Evolutionary conservation across 2,329 filamentous ascomycete genomes (phyloP).

Genomic region (Talaromyces islandicus): DNA sequence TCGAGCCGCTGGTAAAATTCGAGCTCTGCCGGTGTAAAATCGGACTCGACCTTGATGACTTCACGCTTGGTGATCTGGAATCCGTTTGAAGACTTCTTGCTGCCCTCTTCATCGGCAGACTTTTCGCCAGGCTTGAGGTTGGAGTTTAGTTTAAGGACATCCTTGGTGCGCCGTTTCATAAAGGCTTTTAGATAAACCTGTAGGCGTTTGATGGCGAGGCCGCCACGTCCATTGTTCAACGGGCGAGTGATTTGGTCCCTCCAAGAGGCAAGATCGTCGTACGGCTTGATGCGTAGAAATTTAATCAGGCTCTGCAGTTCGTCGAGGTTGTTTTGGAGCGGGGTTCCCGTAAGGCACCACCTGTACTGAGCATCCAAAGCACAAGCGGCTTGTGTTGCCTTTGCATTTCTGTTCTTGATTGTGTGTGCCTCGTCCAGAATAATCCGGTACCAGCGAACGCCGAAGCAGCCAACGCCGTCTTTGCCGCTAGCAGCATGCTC

Average conservation of each 20-base stretch:
- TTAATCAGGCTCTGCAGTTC: slow-evolving; percentile 90
- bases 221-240: slow-evolving; percentile 83
- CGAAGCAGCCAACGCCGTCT: slow-evolving; percentile 73
- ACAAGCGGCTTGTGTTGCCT: slow-evolving; percentile 87
- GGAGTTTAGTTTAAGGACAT: slow-evolving; percentile 84
- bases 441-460: slow-evolving; percentile 88
- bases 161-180: slow-evolving; percentile 98
- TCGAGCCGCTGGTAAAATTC: slow-evolving; percentile 82
- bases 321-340: slow-evolving; percentile 97
- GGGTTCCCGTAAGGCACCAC: slow-evolving; percentile 94
- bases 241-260: slow-evolving; percentile 85
- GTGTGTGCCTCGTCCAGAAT: slow-evolving; percentile 96
- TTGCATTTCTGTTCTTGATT: slow-evolving; percentile 97
- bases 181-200: slow-evolving; percentile 83
- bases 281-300: slow-evolving; percentile 88
- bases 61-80: slow-evolving; percentile 93
- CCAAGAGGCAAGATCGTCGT: slow-evolving; percentile 80
- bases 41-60: slow-evolving; percentile 70
- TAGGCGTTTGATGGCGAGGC: slow-evolving; percentile 79
- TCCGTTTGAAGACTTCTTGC: slow-evolving; percentile 50
- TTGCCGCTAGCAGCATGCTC: slow-evolving; percentile 62
- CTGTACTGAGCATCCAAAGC: slow-evolving; percentile 79
- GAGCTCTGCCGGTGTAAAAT: slow-evolving; percentile 74
- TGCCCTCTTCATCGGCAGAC: slow-evolving; percentile 45
- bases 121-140: slow-evolving; percentile 67